Percentiles rank a stretch among this genome's conserved stretches.
Evolutionary conservation across 163 green algal species (phyloP).

Genomic region (Prototheca stagnorum): DNA sequence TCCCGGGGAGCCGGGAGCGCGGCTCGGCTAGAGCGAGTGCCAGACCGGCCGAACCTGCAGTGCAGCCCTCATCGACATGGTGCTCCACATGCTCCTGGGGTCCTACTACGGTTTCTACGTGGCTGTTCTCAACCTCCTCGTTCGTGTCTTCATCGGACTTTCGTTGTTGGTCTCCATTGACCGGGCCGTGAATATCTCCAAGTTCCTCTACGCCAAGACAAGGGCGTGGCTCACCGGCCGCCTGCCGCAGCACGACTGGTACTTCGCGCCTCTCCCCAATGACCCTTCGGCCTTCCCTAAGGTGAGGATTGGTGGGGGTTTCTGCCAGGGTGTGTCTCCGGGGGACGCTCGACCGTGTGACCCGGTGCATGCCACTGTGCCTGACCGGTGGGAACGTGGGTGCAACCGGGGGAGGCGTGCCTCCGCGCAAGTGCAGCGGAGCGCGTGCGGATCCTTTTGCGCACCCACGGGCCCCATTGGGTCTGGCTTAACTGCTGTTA

Average conservation of each 20-base stretch:
- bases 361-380: background rate
- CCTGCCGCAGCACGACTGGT: conserved; percentile 16
- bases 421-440: too few relatives aligned
- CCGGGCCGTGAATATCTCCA: conserved; percentile 43
- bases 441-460: background rate
- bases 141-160: conserved; percentile 30
- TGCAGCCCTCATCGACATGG: too few relatives aligned
- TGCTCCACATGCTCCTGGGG: too few relatives aligned
- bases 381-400: background rate
- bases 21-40: too few relatives aligned
- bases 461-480: background rate
- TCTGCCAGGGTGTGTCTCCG: background rate
- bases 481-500: too few relatives aligned
- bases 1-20: too few relatives aligned
- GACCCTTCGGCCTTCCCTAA: conserved; percentile 10
- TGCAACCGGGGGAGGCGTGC: too few relatives aligned
- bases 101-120: too few relatives aligned
- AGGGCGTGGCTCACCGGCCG: conserved; percentile 10
- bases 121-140: conserved; percentile 17
- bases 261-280: conserved; percentile 18
- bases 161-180: conserved; percentile 49
- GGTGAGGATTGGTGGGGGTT: conserved; percentile 2
- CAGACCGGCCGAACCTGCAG: too few relatives aligned
- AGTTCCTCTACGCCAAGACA: conserved; percentile 15
- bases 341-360: background rate